Base-by-base conservation (phyloP, 441 rosid species). In the Manihot esculenta region DNA sequence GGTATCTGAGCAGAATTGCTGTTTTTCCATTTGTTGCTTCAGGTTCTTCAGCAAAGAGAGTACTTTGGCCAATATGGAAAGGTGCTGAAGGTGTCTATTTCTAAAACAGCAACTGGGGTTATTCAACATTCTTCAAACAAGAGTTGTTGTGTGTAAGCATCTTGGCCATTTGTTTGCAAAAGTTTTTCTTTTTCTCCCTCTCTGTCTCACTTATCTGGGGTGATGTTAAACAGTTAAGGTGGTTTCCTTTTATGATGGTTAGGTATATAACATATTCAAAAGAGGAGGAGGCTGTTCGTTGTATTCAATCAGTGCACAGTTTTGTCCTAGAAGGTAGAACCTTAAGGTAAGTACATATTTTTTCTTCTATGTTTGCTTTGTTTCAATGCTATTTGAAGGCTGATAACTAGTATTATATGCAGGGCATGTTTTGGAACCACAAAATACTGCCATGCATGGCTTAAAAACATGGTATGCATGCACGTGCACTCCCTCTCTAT, bases 381-480 rank as follows among this genome's bases (percentile, higher is more conserved):
- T 30, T 64, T 24, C n/a, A 42, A 11, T 49, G 27, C 48, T 10
- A 35, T 68, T 62, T 64, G 38, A 44, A 62, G 50, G 66, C 38
- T 45, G 5, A 65, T 20, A 44, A 53, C 17, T 42, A 11, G 64
- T 71, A 60, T 26, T 49, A 35, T 33, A 73, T 74, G 45, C 85
- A 92, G 96, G 85, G 97, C 90, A 51, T 91, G 97, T 74, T 91
- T 89, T 85, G 97, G 97, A 73, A 91, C 97, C 67, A 89, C 96
- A 15, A 89, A 91, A 71, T 91, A 91, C 62, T 91, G 96, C 65
- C 97, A 91, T 85, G 87, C 93, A 74, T 91, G 97, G 97, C 84
- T 91, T 71, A 88, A 91, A 82, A 91, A 84, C 83, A 72, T 80
- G 88, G 97, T 91, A 84, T 60, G 85, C 18, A n/a, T 71, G 69